phyloP scores from a whole-genome alignment of 345 rosid genomes.

The Acer yangbiense region DNA sequence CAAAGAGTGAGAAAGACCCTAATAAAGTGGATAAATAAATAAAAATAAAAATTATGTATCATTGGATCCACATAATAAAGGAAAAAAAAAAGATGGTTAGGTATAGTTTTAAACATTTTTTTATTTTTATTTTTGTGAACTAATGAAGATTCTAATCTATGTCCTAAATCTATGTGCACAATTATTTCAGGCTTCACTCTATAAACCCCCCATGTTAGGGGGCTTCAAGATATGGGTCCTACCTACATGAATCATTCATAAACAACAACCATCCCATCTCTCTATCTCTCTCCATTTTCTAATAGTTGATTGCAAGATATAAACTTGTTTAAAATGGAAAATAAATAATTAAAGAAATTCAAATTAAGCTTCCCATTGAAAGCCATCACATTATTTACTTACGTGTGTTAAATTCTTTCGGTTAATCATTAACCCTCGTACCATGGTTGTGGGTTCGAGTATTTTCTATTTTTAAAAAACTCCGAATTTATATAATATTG shows the following conservation, averaged over 20 bases:
- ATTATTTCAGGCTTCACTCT: slow-evolving; percentile 33
- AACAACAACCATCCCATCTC: slow-evolving; percentile 29
- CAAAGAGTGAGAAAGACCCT: slow-evolving; percentile 25
- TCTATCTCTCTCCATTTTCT: background rate
- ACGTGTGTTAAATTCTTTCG: too few relatives aligned
- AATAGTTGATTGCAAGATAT: background rate
- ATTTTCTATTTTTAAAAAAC: too few relatives aligned
- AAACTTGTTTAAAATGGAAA: background rate
- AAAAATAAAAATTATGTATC: slow-evolving; percentile 21
- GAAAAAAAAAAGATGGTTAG: slow-evolving; percentile 39
- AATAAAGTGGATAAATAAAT: background rate
- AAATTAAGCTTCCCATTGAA: too few relatives aligned
- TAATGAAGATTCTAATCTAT: slow-evolving; percentile 35
- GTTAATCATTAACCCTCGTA: too few relatives aligned
- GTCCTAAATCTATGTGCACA: slow-evolving; percentile 37
- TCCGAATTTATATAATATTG: too few relatives aligned
- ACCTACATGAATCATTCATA: slow-evolving; percentile 7
- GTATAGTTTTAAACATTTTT: slow-evolving; percentile 20
- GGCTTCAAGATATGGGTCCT: slow-evolving; percentile 17
- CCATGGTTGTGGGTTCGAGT: too few relatives aligned
- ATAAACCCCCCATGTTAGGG: slow-evolving; percentile 31
- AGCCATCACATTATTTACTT: too few relatives aligned
- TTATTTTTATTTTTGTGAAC: slow-evolving; percentile 1
- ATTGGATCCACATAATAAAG: slow-evolving; percentile 51
- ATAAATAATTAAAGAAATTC: too few relatives aligned